phyloP scores from a whole-genome alignment of 768 basidiomycete genomes.

The Leccinum longicurvipes region DNA sequence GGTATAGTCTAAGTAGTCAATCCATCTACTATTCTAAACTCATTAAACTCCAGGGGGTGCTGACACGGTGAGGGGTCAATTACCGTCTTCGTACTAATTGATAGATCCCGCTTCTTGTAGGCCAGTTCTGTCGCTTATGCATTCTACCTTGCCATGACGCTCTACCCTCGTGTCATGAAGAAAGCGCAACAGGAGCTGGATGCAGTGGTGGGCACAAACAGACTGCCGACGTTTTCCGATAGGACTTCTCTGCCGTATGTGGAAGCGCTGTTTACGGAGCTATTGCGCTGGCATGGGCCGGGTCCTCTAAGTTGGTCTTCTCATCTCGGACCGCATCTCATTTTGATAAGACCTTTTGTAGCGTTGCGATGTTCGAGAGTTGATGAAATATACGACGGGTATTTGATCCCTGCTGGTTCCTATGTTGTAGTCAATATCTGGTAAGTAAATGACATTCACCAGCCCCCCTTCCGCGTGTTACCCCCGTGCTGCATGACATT shows the following conservation, averaged over 20 bases:
- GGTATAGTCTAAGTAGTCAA: no score
- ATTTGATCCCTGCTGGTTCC: conserved; percentile 18
- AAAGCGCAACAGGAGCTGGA: conserved; percentile 29
- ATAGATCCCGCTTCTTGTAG: conserved; percentile 2
- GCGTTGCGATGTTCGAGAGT: conserved; percentile 4
- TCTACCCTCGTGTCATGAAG: conserved; percentile 24
- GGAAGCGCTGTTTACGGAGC: conserved; percentile 15
- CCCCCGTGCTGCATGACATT: no score
- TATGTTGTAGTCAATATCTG: conserved; percentile 20
- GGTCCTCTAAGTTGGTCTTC: conserved; percentile 9
- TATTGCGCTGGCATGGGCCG: conserved; percentile 20
- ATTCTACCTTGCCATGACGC: conserved; percentile 29
- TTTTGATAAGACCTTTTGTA: not conserved
- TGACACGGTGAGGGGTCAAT: conserved; percentile 14
- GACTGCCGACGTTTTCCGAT: conserved; percentile 25
- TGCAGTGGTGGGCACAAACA: conserved; percentile 18
- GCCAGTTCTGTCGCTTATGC: conserved; percentile 9
- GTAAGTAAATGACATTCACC: not conserved
- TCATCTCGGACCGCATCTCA: not conserved
- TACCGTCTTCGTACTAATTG: not conserved
- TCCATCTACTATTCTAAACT: no score
- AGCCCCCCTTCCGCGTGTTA: no score
- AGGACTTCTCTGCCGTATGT: conserved; percentile 15
- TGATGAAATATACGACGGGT: conserved; percentile 21
- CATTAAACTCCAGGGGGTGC: no score